Evolutionary conservation across 306 rosid species (phyloP), one percentile per base, ranked within the genome.

Genomic region (Senna tora): DNA sequence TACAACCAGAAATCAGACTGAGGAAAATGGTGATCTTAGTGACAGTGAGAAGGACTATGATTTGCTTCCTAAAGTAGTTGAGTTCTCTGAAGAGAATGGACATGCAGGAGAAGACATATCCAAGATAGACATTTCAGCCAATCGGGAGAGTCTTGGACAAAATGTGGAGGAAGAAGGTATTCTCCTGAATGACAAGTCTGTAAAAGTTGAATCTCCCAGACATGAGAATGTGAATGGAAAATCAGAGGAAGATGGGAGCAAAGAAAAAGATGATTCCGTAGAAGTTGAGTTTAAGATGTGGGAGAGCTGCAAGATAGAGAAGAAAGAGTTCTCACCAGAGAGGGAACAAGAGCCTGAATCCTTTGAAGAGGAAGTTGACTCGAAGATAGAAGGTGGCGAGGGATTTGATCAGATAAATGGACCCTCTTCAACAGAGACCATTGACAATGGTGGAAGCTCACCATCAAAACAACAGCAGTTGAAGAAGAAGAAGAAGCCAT

Each of bases 1-100:
- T 77, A 79, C 69, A 22, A 81, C 80, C 76, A 84, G 82, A 80
- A 89, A 81, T 81, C 83, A 79, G 66, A 62, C 69, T 0, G 75
- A 67, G 69, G 92, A 91, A 75, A 91, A 87, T 73, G 95, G 88
- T 3, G 94, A 89, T 81, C 86, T 81, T 42, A 76, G 91, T 0
- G 96, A 87, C 76, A 91, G 92, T 28, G 99, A 91, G 78, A 94
- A 87, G 77, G 99, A 94, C 75, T 94, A 91, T 15, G 95, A 89
- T 72, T 71, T 94, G 81, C 97, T 89, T 80, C 99, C 96, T n/a
- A 91, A 86, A 64, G 95, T 88, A 58, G 99, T 94, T 14, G 97
- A 94, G 36, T 94, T 91, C 77, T 87, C 93, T n/a, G 97, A 91
- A 85, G 97, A 91, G 88, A 91, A 94, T 55, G 99, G 97, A 25